A percentile compares a stretch with the other conserved stretches of the same genome.
phyloP scores from a whole-genome alignment of 73 alveolate genomes.

The Diophrys appendiculata region DNA sequence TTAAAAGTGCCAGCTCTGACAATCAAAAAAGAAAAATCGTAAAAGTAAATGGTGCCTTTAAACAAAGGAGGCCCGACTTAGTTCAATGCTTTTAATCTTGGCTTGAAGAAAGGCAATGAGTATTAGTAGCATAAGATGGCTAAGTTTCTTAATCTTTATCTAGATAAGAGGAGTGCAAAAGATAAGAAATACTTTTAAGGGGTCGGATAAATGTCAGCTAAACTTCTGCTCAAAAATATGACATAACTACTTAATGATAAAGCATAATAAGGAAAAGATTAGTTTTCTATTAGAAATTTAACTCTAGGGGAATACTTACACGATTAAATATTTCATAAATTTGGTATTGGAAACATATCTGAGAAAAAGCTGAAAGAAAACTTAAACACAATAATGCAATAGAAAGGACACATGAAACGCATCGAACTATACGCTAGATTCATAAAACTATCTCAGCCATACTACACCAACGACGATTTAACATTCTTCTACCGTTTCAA shows the following conservation, averaged over 20 bases:
- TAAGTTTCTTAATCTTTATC: background rate
- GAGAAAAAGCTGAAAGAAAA: constrained; percentile 9
- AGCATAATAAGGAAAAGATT: background rate
- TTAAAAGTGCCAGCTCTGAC: too few species aligned
- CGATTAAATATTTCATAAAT: background rate
- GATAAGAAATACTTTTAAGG: constrained; percentile 4
- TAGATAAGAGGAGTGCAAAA: background rate
- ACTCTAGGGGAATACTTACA: background rate
- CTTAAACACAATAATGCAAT: background rate
- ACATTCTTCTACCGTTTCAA: constrained; percentile 2
- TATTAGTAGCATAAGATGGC: background rate
- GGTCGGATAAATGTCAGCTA: background rate
- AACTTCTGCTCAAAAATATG: background rate
- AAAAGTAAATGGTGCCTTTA: too few species aligned
- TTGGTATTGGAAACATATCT: background rate
- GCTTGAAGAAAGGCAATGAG: background rate
- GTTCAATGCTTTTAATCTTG: background rate
- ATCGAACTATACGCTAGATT: background rate
- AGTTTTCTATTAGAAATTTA: background rate
- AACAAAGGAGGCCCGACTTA: too few species aligned
- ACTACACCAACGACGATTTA: constrained; percentile 4
- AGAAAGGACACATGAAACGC: background rate
- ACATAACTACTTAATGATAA: background rate
- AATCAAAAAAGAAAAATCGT: too few species aligned
- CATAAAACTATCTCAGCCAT: background rate